Base-by-base conservation (phyloP, 2,329 filamentous ascomycete genomes). In the Chaetoscypha palmicola region DNA sequence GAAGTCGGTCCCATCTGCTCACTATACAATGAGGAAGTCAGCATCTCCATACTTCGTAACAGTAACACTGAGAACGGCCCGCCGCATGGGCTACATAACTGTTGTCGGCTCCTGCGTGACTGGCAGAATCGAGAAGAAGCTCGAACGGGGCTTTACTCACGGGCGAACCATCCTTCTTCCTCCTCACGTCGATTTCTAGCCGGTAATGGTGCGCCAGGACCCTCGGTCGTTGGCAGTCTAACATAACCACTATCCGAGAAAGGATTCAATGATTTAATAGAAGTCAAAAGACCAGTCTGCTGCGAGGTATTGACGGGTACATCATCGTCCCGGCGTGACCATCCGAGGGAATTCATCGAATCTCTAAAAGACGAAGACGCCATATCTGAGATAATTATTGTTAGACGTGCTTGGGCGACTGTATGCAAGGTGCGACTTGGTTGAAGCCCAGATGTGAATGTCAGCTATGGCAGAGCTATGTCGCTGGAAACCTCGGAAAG, bases 1-100 rank as follows among this genome's bases (percentile, higher is more conserved):
- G 74, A 62, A 97, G 71, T 46, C 91, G 86, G 69, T 98, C 92
- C 92, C 91, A 97, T 69, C 91, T 80, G 70, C 88, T 95, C 71
- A 98, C 92, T 97, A 68, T 62, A 59, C 59, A 53, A 47, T 49
- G 48, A 53, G 52, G 62, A 59, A 17, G 64, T 63, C 51, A 59
- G 57, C 53, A 50, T 58, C 45, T 47, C 23, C 43, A 42, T n/a
- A 40, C 45, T 38, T 50, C 41, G 47, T 46, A 31, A 50, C 31
- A 46, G 47, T 42, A 46, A 54, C 47, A 51, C 44, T 48, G 54
- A 52, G 22, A 37, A 47, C 43, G 49, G 47, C 39, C 43, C 58
- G 48, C 43, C 58, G 52, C 52, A 57, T 55, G 54, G 55, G 38
- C 50, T n/a, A n/a, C n/a, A n/a, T n/a, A n/a, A n/a, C n/a, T n/a